Base-by-base conservation (phyloP, 768 basidiomycete species). In the Collybiopsis confluens region DNA sequence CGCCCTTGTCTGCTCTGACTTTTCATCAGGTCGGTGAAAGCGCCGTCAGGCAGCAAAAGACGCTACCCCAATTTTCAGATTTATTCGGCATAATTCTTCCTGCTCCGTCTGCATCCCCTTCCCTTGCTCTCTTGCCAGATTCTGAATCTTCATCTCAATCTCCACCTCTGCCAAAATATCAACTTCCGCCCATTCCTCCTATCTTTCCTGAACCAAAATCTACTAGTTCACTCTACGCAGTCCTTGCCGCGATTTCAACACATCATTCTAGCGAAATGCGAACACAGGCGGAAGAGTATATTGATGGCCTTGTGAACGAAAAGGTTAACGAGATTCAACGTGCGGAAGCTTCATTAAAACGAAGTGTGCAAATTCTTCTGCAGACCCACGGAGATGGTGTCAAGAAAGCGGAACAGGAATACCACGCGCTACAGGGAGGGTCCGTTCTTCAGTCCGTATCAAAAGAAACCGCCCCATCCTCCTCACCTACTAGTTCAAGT, bases 151-250 rank as follows among this genome's bases (percentile, higher is more conserved):
- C 43, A 36, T 21, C 52, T 8, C 26, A 20, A 46, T 16, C 40
- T 21, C 36, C 28, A 18, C 58, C 61, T 49, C 5, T 53, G 9
- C 52, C 52, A 20, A 44, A 33, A 36, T 53, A 53, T 20, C 43
- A 58, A 8, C 69, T 73, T 37, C 62, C 64, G 30, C 53, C 77
- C 52, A 73, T 75, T 35, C 67, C 74, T 4, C 68, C 82, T 41
- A 76, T 82, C 56, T 75, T 75, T 37, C 80, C 81, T 7, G 70
- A 74, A 10, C 80, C 80, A 62, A 66, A 73, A 4, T 76, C 80
- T 9, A 71, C 74, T 13, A 77, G 82, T 52, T 73, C 73, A 7
- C 68, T 76, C 24, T 82, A 82, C 54, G 45, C 64, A 13, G 75
- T 78, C 56, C 65, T 82, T 23, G 67, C 75, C 0, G 63, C 70